phyloP scores from a whole-genome alignment of 1,284 basidiomycete genomes.

The Bjerkandera adusta region DNA sequence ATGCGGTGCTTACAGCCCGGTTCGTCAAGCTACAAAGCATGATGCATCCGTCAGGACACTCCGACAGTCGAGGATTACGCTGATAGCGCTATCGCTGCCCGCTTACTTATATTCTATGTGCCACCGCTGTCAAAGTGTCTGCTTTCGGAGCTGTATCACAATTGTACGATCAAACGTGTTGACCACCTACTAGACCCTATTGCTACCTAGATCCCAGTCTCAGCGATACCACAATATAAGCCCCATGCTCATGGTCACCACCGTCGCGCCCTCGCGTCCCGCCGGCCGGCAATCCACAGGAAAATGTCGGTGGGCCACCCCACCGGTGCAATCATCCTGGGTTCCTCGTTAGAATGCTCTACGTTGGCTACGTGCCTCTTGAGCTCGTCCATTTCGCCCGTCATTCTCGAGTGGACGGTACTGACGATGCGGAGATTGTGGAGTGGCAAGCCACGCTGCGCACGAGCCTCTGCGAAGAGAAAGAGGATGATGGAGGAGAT shows the following conservation, averaged over 20 bases:
- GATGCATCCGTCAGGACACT: constrained; percentile 1
- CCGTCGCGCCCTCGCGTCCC: constrained; percentile 2
- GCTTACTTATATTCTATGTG: too few species aligned
- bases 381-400: constrained; percentile 13
- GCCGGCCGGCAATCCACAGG: constrained; percentile 9
- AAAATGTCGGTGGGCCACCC: constrained; percentile 14
- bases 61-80: background rate
- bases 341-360: constrained; percentile 7
- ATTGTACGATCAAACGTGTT: too few species aligned
- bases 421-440: constrained; percentile 4
- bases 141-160: too few species aligned
- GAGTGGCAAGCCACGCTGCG: constrained; percentile 4
- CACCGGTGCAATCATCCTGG: constrained; percentile 1
- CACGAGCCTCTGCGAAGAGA: constrained; percentile 10
- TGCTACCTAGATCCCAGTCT: background rate
- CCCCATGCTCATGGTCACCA: background rate
- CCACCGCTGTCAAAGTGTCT: too few species aligned
- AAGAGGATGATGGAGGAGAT: constrained; percentile 12
- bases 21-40: too few species aligned
- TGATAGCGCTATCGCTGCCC: too few species aligned
- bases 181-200: background rate
- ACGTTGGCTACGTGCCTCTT: constrained; percentile 4
- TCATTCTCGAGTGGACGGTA: constrained; percentile 3
- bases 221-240: too few species aligned
- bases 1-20: too few species aligned